Evolutionary conservation across 768 basidiomycete genomes (phyloP), one percentile per base, ranked within the genome.

Genomic region (Kwoniella mangroviensis): DNA sequence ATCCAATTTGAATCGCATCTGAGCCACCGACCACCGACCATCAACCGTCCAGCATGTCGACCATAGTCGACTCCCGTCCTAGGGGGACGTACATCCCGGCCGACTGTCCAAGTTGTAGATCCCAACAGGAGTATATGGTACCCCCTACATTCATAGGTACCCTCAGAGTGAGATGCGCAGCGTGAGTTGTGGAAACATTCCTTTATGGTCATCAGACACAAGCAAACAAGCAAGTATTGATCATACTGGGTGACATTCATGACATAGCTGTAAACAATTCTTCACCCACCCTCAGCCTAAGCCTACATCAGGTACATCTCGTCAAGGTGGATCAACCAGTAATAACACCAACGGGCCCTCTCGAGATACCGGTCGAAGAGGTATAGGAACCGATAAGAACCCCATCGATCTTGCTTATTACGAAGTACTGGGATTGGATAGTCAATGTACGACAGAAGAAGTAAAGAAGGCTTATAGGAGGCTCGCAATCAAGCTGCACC

Each of bases 371-470:
- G 68, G 64, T 15, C 55, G 75, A 28, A 64, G 78, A 51, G 65
- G 74, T 55, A 76, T 79, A 15, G 82, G 82, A 40, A 75, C 75
- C 0, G 82, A 83, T 70, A 68, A 73, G 55, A 77, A 77, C 59
- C 82, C 82, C 0, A 73, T 82, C 26, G 82, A 83, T 72, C 75
- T 81, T 70, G 82, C 79, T 10, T 83, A 83, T 61, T 83, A 83
- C 62, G 82, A 83, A 67, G 73, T 83, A 1, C 58, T 83, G 12
- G 82, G 79, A 12, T 60, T 83, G 45, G 73, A 78, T 21, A 75
- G 75, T 54, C 75, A 79, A 68, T 81, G 81, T 69, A 80, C 81
- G 2, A 69, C 65, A 15, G 79, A 80, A 13, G 79, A 83, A 62
- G 72, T 83, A 56, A 83, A 83, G 66, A 82, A 82, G 74, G 82